Evolutionary conservation across 306 rosid species (phyloP).

Genomic region (Prunus dulcis): DNA sequence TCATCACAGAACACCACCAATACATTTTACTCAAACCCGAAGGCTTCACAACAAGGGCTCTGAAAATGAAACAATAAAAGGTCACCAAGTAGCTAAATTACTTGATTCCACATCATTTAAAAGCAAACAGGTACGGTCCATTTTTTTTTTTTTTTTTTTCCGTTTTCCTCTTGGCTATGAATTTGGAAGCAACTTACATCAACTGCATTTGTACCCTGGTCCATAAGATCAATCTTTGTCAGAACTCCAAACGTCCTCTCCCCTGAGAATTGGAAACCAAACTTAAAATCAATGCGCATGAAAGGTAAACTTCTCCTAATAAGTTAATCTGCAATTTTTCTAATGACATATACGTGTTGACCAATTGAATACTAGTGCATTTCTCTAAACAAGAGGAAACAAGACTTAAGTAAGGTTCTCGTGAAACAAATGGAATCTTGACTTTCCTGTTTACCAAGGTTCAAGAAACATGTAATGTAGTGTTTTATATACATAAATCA

Average conservation of each 20-base stretch:
- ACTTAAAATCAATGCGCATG: background rate
- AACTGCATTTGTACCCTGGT: constrained; percentile 50
- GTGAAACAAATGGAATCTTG: background rate
- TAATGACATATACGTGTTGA: background rate
- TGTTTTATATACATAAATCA: background rate
- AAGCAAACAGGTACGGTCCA: background rate
- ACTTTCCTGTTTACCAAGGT: background rate
- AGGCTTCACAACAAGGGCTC: background rate
- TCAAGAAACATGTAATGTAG: background rate
- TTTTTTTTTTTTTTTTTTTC: background rate
- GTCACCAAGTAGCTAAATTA: background rate
- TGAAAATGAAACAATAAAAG: background rate
- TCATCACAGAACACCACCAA: background rate
- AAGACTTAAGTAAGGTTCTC: background rate
- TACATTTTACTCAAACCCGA: background rate
- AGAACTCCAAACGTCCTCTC: constrained; percentile 52
- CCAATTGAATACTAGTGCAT: background rate
- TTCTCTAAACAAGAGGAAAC: background rate
- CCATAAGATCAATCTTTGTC: constrained; percentile 52
- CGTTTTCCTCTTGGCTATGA: background rate
- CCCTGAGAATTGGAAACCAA: constrained; percentile 22
- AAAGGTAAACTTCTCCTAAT: background rate
- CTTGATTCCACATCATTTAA: background rate
- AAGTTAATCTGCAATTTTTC: background rate
- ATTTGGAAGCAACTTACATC: constrained; percentile 32